Conservation (phyloP, 306 rosid genomes). For the Gleditsia sinensis region DNA sequence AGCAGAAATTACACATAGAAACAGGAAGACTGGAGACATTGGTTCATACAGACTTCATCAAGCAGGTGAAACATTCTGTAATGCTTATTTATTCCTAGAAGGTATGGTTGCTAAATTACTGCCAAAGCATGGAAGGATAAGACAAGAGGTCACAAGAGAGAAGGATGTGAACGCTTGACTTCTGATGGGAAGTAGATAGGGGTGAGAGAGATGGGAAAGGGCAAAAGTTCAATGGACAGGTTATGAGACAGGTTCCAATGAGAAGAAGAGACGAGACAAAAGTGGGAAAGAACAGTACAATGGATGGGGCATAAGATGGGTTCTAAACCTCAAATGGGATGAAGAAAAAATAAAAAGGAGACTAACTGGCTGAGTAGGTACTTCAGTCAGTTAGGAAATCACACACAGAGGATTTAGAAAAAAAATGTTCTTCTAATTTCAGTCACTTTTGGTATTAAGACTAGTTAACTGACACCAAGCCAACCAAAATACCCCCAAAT, state of each 20-base stretch:
- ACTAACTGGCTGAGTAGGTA: neutral
- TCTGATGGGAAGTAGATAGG: neutral
- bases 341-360: neutral
- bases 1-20: too few relatives aligned
- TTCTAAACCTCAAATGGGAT: neutral
- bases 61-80: too few relatives aligned
- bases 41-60: too few relatives aligned
- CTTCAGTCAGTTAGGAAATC: neutral
- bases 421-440: neutral
- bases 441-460: constrained; percentile 7
- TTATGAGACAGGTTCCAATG: neutral
- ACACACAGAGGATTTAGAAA: neutral
- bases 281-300: neutral
- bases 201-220: constrained; percentile 5
- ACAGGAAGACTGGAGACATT: too few relatives aligned
- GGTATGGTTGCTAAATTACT: neutral
- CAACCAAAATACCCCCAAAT: neutral
- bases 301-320: too few relatives aligned
- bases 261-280: neutral
- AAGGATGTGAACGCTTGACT: neutral
- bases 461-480: neutral
- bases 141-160: constrained; percentile 5
- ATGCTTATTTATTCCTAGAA: neutral
- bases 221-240: neutral
- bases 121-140: neutral